Conservation (phyloP, 2,329 filamentous ascomycete genomes). For the Exserohilum rostratum region DNA sequence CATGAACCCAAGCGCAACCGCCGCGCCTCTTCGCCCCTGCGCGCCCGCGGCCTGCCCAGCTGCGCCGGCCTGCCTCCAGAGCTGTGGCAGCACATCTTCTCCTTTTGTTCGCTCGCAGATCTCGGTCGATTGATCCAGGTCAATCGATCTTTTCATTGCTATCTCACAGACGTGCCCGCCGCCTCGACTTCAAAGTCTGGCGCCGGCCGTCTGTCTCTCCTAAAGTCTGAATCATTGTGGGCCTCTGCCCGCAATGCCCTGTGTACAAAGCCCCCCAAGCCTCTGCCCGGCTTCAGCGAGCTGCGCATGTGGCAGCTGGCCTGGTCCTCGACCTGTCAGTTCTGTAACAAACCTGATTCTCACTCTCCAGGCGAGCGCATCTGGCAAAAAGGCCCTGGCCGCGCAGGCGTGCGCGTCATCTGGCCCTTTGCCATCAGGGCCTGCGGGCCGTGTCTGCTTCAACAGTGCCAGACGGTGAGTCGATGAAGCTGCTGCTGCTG, state of each 20-base stretch:
- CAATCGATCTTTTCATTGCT: constrained; percentile 69
- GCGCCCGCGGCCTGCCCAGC: constrained; percentile 24
- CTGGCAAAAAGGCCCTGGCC: constrained; percentile 67
- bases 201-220: constrained; percentile 44
- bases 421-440: constrained; percentile 74
- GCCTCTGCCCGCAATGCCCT: constrained; percentile 69
- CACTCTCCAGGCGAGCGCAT: constrained; percentile 45
- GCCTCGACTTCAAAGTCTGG: constrained; percentile 40
- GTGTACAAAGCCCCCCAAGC: constrained; percentile 71
- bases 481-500: constrained; percentile 7
- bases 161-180: constrained; percentile 46
- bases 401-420: constrained; percentile 65
- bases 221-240: constrained; percentile 73
- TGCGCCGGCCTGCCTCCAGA: constrained; percentile 60
- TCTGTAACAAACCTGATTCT: constrained; percentile 61
- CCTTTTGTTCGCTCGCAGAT: constrained; percentile 66
- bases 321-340: constrained; percentile 68
- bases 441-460: constrained; percentile 70
- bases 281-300: constrained; percentile 69
- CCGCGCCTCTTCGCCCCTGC: constrained; percentile 17
- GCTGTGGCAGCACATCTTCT: constrained; percentile 74
- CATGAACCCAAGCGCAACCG: constrained; percentile 45
- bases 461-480: constrained; percentile 68
- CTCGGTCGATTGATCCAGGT: constrained; percentile 70
- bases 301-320: constrained; percentile 78